Evolutionary conservation across 768 basidiomycete species (phyloP).

Genomic region (Agaricus bisporus): DNA sequence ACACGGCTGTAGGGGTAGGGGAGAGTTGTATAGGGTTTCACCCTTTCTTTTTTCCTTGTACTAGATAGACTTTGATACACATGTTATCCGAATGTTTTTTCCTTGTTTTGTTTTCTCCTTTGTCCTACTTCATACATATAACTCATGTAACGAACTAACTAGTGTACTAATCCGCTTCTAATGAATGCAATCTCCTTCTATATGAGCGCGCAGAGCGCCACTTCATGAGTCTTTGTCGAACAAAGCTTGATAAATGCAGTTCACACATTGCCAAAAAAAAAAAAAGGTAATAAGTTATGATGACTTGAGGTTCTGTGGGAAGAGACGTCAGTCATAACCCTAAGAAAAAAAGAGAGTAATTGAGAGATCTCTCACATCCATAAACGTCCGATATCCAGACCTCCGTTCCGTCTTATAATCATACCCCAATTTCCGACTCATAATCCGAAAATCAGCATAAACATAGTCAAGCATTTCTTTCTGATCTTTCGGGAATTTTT

Average conservation of each 20-base stretch:
- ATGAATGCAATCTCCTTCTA: not conserved
- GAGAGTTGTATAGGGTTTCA: too few relatives aligned
- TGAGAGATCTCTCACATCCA: not conserved
- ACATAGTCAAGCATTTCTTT: slow-evolving; percentile 6
- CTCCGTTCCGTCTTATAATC: slow-evolving; percentile 4
- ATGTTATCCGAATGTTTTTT: not conserved
- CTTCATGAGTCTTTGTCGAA: too few relatives aligned
- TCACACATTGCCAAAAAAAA: too few relatives aligned
- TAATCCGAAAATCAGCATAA: slow-evolving; percentile 1
- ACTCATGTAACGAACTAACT: slow-evolving; percentile 3
- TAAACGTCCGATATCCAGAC: not conserved
- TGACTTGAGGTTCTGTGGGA: not conserved
- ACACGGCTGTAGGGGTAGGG: too few relatives aligned
- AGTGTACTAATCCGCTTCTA: not conserved
- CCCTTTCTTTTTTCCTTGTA: too few relatives aligned
- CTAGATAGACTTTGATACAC: too few relatives aligned
- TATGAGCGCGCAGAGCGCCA: not conserved
- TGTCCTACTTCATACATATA: not conserved
- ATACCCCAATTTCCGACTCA: not conserved
- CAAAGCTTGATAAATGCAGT: too few relatives aligned
- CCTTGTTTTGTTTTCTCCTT: not conserved
- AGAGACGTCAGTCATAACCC: not conserved
- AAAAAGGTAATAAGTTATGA: too few relatives aligned
- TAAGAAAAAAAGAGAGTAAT: not conserved
- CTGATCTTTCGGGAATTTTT: slow-evolving; percentile 12